Evolutionary conservation across 352 stramenopile species (phyloP).

Genomic region (Pythium folliculosum): DNA sequence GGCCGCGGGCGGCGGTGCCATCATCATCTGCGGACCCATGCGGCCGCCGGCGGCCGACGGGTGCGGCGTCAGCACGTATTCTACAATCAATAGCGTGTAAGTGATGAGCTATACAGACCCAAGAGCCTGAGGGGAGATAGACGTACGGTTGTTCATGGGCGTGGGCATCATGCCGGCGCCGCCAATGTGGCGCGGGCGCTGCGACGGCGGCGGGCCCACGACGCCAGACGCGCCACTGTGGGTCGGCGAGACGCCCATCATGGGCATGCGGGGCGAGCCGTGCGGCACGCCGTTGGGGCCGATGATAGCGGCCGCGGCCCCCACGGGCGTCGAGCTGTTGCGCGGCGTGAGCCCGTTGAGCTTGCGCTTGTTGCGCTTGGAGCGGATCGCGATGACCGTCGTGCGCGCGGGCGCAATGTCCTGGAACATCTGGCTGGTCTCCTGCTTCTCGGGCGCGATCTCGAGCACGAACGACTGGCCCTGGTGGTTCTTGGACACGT

Average conservation of each 20-base stretch:
- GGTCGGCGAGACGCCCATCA: constrained; percentile 22
- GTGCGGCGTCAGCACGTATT: constrained; percentile 32
- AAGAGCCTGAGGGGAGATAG: too few relatives aligned
- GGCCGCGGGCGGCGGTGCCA: constrained; percentile 26
- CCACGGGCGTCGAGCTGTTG: constrained; percentile 17
- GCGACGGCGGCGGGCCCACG: constrained; percentile 7
- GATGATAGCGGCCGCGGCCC: not conserved
- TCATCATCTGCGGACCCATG: constrained; percentile 32
- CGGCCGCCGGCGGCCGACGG: constrained; percentile 1
- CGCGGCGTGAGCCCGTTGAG: constrained; percentile 42
- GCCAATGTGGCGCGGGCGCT: constrained; percentile 22
- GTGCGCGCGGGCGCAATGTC: constrained; percentile 90
- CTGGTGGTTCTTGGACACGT: constrained; percentile 98
- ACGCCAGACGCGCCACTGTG: not conserved
- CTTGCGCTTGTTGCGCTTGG: constrained; percentile 94
- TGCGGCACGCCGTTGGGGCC: constrained; percentile 1
- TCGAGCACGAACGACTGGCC: constrained; percentile 93
- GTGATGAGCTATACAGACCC: too few relatives aligned
- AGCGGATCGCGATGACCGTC: constrained; percentile 91
- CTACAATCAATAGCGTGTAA: too few relatives aligned
- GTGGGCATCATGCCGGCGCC: constrained; percentile 19
- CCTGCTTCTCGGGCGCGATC: constrained; percentile 85
- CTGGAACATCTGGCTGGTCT: constrained; percentile 82
- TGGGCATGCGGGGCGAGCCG: constrained; percentile 16
- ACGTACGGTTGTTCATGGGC: constrained; percentile 24